These are phyloP conservation scores for Dactylellina drechsleri DNA, from an alignment of 2,329 filamentous ascomycete species.

Conservation along the genomic window DNA sequence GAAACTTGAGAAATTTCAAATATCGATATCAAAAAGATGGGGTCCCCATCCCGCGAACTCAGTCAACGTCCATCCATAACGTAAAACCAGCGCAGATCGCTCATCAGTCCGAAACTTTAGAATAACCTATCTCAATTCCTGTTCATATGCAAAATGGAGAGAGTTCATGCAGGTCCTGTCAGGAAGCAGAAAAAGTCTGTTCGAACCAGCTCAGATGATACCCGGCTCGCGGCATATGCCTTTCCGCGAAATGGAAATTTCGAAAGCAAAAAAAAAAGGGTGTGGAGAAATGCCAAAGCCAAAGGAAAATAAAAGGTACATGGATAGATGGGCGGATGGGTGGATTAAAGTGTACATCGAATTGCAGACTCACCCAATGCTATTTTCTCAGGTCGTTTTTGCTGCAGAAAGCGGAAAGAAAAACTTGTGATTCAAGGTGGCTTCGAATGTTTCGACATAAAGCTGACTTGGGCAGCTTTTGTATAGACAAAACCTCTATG, in stretches of 20 bases:
- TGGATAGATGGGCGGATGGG: conserved; percentile 8
- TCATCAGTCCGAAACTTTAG: conserved; percentile 2
- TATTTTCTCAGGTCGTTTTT: not conserved
- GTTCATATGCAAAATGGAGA: conserved; percentile 1
- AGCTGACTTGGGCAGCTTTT: too few species aligned
- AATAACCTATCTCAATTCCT: conserved; percentile 7
- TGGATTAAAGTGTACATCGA: conserved; percentile 7
- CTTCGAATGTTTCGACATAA: too few species aligned
- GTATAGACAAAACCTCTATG: conserved; percentile 15
- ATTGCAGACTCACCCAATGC: conserved; percentile 20
- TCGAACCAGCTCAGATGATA: conserved; percentile 9
- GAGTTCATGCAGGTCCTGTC: conserved; percentile 42
- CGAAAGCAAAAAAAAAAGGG: not conserved
- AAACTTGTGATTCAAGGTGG: not conserved
- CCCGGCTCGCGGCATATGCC: conserved; percentile 16
- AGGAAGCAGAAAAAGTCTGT: conserved; percentile 3
- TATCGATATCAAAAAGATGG: not conserved
- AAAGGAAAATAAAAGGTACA: conserved; percentile 18
- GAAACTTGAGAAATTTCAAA: too few species aligned
- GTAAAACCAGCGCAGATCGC: not conserved
- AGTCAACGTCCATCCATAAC: not conserved
- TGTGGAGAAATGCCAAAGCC: conserved; percentile 26
- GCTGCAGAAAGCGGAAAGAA: not conserved
- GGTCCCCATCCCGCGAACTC: conserved; percentile 4
- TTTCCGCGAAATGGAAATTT: not conserved